These are phyloP conservation scores for Nothomitra cinnamomea DNA, from an alignment of 2,329 filamentous ascomycete genomes.

Conservation along the genomic window DNA sequence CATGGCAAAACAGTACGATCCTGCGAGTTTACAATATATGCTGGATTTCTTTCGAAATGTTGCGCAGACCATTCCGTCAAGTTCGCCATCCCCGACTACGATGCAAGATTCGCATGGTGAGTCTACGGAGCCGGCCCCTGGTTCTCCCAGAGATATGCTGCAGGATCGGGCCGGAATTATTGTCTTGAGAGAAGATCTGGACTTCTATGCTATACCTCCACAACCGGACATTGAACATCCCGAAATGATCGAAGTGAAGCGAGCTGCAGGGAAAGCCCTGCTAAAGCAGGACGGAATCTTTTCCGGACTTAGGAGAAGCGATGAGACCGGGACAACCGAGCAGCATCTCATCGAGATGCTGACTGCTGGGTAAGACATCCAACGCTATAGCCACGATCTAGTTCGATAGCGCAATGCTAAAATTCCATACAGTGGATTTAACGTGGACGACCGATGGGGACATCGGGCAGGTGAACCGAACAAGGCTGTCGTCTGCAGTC, in stretches of 20 bases:
- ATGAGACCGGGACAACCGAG: constrained; percentile 91
- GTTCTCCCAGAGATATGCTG: constrained; percentile 56
- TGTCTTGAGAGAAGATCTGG: constrained; percentile 84
- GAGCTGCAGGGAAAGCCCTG: constrained; percentile 73
- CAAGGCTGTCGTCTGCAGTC: constrained; percentile 95
- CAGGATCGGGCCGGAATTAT: constrained; percentile 90
- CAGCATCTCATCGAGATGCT: constrained; percentile 99
- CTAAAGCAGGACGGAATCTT: constrained; percentile 89
- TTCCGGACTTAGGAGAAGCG: constrained; percentile 82
- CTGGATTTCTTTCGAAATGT: constrained; percentile 94
- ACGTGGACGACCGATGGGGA: constrained; percentile 88
- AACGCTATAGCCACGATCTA: background rate
- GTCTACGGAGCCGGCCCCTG: constrained; percentile 45
- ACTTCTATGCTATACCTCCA: constrained; percentile 94
- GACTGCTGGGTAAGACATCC: constrained; percentile 72
- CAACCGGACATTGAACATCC: constrained; percentile 62
- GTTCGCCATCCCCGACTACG: constrained; percentile 46
- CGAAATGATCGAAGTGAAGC: constrained; percentile 94
- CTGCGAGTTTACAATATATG: constrained; percentile 94
- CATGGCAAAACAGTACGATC: constrained; percentile 61
- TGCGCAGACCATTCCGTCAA: constrained; percentile 81
- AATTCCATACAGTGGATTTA: constrained; percentile 55
- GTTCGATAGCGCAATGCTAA: background rate
- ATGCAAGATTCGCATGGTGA: constrained; percentile 36
- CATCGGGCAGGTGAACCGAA: constrained; percentile 95